Base-by-base conservation (phyloP, 2,329 filamentous ascomycete species). In the Curvularia eragrostidis region DNA sequence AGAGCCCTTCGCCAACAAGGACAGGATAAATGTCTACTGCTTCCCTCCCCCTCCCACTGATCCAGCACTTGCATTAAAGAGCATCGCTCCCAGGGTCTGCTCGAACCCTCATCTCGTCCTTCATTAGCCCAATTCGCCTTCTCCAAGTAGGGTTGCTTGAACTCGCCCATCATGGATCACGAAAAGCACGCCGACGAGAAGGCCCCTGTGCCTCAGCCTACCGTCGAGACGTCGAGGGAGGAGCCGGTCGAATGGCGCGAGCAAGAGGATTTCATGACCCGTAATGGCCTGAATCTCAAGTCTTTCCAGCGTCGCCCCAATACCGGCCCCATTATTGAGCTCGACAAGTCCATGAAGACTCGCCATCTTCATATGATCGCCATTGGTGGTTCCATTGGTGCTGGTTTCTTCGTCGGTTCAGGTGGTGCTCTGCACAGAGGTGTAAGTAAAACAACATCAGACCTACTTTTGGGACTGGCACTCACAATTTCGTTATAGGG, bases 361-460 rank as follows among this genome's bases (percentile, higher is more conserved):
- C 82, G 85, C 62, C 85, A 87, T 74, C 75, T 87, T 64, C 83
- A 87, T 75, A 86, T 87, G 84, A 87, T 87, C 74, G 83, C 84
- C 67, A 85, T 87, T 41, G 84, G 84, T 69, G 85, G 84, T 58
- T 85, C 84, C 30, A 87, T 87, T 54, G 85, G 85, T 73, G 85
- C 85, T 71, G 85, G 85, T 77, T 85, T 87, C 78, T 87, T 87
- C 72, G 85, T 87, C 69, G 84, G 85, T 66, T 85, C 84, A 34
- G 85, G 85, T 64, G 70, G 76, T 64, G 84, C 85, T 46, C 75
- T 87, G n/a, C 69, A 69, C 61, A 80, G 76, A 56, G 85, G 84
- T 76, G 82, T 80, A 76, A 71, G 79, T 76, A 24, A 23, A 24
- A 18, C 24, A 28, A 1, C 2, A 15, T 9, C 8, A 19, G 2